Percentiles rank a stretch among this genome's conserved stretches.
These are phyloP conservation scores for Cladosporium velox DNA, from an alignment of 2,329 filamentous ascomycete species.

Conservation along the genomic window DNA sequence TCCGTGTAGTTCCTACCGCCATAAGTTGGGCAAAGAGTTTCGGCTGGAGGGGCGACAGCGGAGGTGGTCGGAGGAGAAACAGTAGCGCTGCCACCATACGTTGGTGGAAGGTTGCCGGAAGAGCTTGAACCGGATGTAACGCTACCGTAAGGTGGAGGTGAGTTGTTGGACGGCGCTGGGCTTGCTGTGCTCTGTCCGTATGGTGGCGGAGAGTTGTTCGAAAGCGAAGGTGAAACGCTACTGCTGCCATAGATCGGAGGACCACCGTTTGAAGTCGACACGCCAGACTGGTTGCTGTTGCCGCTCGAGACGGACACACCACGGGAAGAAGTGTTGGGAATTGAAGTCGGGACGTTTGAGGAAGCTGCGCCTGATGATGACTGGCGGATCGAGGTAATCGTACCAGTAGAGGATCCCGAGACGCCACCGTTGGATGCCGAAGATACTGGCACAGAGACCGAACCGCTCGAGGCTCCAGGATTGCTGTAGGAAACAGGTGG, in stretches of 20 bases:
- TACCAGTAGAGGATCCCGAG: conserved; percentile 10
- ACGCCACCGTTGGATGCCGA: background rate
- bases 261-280: background rate
- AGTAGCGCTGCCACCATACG: conserved; percentile 11
- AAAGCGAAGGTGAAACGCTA: background rate
- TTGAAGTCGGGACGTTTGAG: background rate
- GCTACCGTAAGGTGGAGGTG: conserved; percentile 1
- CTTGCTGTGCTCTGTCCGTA: conserved; percentile 5
- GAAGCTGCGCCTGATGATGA: background rate
- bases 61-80: background rate
- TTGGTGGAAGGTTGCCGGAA: conserved; percentile 4
- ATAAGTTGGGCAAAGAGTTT: conserved; percentile 25
- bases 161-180: conserved; percentile 6
- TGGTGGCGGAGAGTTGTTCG: conserved; percentile 9
- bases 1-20: conserved; percentile 27
- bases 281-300: background rate
- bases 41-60: background rate
- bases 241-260: conserved; percentile 7
- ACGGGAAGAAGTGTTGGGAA: background rate
- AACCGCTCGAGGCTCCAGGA: background rate
- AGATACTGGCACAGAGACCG: background rate
- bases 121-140: background rate
- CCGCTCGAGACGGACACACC: background rate
- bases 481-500: conserved; percentile 7
- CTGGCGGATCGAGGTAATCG: background rate